phyloP scores from a whole-genome alignment of 2,329 filamentous ascomycete genomes.

The Penicillium rolfsii region DNA sequence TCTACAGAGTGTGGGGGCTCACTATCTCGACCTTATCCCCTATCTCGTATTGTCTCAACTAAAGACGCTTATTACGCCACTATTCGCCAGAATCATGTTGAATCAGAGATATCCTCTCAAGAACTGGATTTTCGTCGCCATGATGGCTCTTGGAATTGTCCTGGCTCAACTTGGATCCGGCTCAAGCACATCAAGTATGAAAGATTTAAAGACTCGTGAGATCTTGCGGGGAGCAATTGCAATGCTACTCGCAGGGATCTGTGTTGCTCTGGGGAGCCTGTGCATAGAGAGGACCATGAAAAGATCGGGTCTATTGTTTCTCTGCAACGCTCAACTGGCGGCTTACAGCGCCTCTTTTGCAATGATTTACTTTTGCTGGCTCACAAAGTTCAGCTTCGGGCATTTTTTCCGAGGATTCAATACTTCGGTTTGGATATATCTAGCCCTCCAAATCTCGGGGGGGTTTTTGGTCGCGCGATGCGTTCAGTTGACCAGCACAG shows the following conservation, averaged over 20 bases:
- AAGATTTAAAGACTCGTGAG: background rate
- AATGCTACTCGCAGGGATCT: conserved; percentile 1
- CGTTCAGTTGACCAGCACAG: conserved; percentile 8
- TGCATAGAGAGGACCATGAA: conserved; percentile 5
- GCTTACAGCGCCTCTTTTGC: conserved; percentile 4
- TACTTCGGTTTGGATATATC: background rate
- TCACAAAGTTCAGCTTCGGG: background rate
- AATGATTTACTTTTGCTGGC: conserved; percentile 1
- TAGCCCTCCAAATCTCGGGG: conserved; percentile 3
- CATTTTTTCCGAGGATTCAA: conserved; percentile 5
- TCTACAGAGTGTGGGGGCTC: conserved; percentile 1
- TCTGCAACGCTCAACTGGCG: conserved; percentile 1
- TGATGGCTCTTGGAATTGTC: conserved; percentile 4
- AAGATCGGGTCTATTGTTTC: background rate
- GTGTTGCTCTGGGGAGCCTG: background rate
- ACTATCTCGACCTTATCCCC: conserved; percentile 2
- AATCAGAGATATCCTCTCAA: conserved; percentile 1
- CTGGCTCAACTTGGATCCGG: conserved; percentile 3
- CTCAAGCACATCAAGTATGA: background rate
- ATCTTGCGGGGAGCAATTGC: background rate
- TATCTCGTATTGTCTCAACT: conserved; percentile 4
- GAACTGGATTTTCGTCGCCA: conserved; percentile 2
- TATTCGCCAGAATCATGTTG: background rate
- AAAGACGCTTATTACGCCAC: background rate
- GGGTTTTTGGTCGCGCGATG: conserved; percentile 8